phyloP scores from a whole-genome alignment of 2,329 filamentous ascomycete species.

The Alternaria gaisen region DNA sequence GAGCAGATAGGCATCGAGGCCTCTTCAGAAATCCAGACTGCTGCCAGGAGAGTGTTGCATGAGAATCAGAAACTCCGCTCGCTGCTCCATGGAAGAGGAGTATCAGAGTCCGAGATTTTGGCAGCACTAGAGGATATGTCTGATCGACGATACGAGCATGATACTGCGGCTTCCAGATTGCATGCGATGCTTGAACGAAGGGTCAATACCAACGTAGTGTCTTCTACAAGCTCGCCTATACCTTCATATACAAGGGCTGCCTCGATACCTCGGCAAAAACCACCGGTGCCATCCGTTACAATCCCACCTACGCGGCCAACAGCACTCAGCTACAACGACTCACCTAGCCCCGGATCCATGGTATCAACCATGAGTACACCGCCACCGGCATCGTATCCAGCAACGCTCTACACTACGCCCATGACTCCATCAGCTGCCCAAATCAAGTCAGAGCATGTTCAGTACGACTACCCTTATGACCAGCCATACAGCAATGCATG shows the following conservation, averaged over 20 bases:
- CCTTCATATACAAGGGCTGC: conserved; percentile 23
- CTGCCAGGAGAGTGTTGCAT: conserved; percentile 72
- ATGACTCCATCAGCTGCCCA: conserved; percentile 31
- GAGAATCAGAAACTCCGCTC: conserved; percentile 72
- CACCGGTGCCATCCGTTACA: conserved; percentile 32
- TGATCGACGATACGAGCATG: conserved; percentile 39
- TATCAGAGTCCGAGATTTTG: conserved; percentile 64
- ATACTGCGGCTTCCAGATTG: conserved; percentile 39
- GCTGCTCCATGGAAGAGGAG: conserved; percentile 66
- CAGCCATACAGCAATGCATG: conserved; percentile 33
- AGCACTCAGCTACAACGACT: conserved; percentile 37
- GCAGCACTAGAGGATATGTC: conserved; percentile 35
- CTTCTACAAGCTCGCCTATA: conserved; percentile 30
- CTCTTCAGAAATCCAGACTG: conserved; percentile 74
- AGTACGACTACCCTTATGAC: conserved; percentile 37
- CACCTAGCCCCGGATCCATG: conserved; percentile 44
- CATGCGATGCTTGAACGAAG: conserved; percentile 45
- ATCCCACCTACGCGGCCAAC: conserved; percentile 33
- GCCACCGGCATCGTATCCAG: conserved; percentile 33
- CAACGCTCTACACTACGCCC: conserved; percentile 33
- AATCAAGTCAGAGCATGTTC: conserved; percentile 37
- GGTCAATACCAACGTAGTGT: conserved; percentile 30
- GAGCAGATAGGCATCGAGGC: conserved; percentile 73
- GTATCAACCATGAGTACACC: conserved; percentile 45
- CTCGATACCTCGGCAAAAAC: conserved; percentile 27